Conservation (phyloP, 768 basidiomycete species). For the Scleroderma citrinum region DNA sequence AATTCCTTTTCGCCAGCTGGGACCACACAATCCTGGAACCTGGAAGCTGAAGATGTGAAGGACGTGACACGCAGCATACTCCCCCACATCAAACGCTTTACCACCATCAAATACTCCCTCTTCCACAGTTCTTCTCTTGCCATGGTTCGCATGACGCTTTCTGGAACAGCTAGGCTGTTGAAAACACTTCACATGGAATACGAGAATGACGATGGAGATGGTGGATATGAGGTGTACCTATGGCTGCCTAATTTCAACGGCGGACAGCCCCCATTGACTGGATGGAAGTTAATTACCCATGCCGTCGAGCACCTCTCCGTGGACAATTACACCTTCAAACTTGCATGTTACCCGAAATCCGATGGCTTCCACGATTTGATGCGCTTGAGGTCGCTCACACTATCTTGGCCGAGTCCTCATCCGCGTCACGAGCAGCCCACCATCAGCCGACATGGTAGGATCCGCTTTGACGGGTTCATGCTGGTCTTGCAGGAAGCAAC, state of each 20-base stretch:
- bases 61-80: not conserved
- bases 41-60: not conserved
- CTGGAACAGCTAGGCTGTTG: not conserved
- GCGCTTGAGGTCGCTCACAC: not conserved
- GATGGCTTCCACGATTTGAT: constrained; percentile 1
- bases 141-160: not conserved
- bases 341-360: not conserved
- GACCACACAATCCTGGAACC: not conserved
- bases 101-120: not conserved
- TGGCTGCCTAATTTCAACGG: not conserved
- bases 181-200: not conserved
- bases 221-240: not conserved
- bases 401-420: constrained; percentile 1
- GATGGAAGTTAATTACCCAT: not conserved
- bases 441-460: not conserved
- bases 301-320: not conserved
- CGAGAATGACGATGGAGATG: constrained; percentile 2
- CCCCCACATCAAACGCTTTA: not conserved
- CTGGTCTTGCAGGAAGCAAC: constrained; percentile 1
- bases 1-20: not conserved
- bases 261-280: not conserved
- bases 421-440: not conserved
- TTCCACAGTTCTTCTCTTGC: constrained; percentile 2
- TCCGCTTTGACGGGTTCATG: not conserved
- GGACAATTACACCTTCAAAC: constrained; percentile 1